Percentiles rank a stretch among this genome's conserved stretches.
phyloP scores from a whole-genome alignment of 805 yeast genomes.

The Candida palmyrensis region DNA sequence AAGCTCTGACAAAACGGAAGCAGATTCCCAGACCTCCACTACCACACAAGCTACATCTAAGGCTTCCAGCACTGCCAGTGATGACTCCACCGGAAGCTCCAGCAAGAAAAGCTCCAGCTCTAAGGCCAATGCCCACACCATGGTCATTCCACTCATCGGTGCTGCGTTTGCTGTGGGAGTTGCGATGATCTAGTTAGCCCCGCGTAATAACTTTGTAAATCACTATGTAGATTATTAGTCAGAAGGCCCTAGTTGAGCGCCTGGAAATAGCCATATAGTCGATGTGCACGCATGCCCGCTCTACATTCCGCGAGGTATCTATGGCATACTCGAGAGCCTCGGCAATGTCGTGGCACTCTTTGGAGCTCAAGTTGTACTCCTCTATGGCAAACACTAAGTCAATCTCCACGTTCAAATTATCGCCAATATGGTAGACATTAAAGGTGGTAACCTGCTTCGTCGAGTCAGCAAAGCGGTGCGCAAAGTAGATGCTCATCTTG shows the following conservation, averaged over 20 bases:
- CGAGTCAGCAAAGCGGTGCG: constrained; percentile 62
- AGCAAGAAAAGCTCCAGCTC: too few species aligned
- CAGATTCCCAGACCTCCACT: too few species aligned
- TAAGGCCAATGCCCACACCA: too few species aligned
- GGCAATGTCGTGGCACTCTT: constrained; percentile 75
- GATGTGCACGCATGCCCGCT: constrained; percentile 76
- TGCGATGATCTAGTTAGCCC: too few species aligned
- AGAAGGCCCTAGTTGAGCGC: constrained; percentile 32
- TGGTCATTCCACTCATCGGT: too few species aligned
- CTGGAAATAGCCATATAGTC: constrained; percentile 50
- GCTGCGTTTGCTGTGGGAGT: too few species aligned
- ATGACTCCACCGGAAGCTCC: too few species aligned
- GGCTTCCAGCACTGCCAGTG: too few species aligned
- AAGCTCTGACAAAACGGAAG: too few species aligned
- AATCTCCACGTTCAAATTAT: constrained; percentile 68
- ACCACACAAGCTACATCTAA: too few species aligned
- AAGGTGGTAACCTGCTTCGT: constrained; percentile 60
- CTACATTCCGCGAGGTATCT: constrained; percentile 72
- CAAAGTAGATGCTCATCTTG: constrained; percentile 62
- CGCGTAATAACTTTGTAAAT: too few species aligned
- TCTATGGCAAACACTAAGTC: constrained; percentile 51
- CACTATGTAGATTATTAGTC: too few species aligned
- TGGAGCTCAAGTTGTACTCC: constrained; percentile 44
- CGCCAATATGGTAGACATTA: constrained; percentile 76
- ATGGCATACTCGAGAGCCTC: constrained; percentile 78